phyloP scores from a whole-genome alignment of 768 basidiomycete species.

The Vararia minispora region DNA sequence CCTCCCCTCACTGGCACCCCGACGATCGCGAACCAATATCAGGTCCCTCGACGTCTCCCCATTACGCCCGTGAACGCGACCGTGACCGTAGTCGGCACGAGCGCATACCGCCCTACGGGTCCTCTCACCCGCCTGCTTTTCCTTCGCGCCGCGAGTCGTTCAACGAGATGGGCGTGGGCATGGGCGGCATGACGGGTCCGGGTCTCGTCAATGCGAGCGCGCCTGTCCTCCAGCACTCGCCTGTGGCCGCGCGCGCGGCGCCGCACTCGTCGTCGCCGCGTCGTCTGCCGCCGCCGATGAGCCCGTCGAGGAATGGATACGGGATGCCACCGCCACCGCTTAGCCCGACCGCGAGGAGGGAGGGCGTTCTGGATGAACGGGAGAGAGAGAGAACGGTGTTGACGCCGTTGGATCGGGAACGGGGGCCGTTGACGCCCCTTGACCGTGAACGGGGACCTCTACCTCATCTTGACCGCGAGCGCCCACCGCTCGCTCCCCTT shows the following conservation, averaged over 20 bases:
- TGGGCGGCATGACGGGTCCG: neutral
- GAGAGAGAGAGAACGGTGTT: too few relatives aligned
- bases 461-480: too few relatives aligned
- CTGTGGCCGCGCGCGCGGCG: conserved; percentile 3
- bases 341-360: conserved; percentile 7
- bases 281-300: conserved; percentile 6
- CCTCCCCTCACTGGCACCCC: conserved; percentile 1
- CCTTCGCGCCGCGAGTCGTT: conserved; percentile 10
- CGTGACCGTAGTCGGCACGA: conserved; percentile 20
- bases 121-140: neutral
- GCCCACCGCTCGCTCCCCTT: too few relatives aligned
- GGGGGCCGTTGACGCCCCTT: too few relatives aligned
- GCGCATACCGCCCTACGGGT: conserved; percentile 17
- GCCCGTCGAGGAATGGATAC: neutral
- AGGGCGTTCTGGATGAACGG: too few relatives aligned
- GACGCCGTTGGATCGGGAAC: too few relatives aligned
- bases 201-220: neutral
- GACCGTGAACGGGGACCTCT: too few relatives aligned
- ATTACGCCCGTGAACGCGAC: conserved; percentile 13
- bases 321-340: conserved; percentile 2
- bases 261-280: neutral
- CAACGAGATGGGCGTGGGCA: conserved; percentile 4
- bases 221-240: neutral
- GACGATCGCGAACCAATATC: conserved; percentile 8
- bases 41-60: conserved; percentile 10